Base-by-base conservation (phyloP, 2,329 filamentous ascomycete species). In the Blastomyces parvus region DNA sequence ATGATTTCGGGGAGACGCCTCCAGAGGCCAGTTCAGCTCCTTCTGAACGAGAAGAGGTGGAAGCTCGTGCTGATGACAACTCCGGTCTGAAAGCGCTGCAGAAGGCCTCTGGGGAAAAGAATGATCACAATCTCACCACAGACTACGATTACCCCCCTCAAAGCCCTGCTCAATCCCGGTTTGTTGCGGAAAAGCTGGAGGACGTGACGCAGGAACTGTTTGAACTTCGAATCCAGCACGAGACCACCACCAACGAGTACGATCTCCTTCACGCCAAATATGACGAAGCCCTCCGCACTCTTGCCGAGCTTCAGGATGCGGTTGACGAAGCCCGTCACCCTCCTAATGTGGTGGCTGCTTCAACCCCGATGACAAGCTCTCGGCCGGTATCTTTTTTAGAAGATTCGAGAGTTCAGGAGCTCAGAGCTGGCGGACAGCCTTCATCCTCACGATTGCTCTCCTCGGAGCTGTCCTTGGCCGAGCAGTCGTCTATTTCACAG, bases 151-250 rank as follows among this genome's bases (percentile, higher is more conserved):
- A 84, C 55, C 76, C 81, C 0, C 80, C 84, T 14, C 83, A 84
- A 66, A 94, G 85, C 72, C 87, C 89, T 17, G 89, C 90, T 0
- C 92, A 97, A 74, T 88, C 86, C 55, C 89, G 88, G 67, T 91
- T 91, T 70, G 89, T 97, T 61, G 88, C 89, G 7, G 93, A 97
- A 73, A 97, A 97, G 78, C 84, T 97, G 17, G 93, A 97, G 71
- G 88, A 83, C 48, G 88, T 97, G 50, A 94, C 89, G 0, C 91
- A 96, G 73, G 94, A 99, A 76, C 86, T 99, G 1, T 84, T 96
- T 63, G 90, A 94, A 69, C 84, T 99, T 60, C 88, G 90, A 19
- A 87, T 95, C 50, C 91, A 97, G 75, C 94, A 99, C 70, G 93
- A 97, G 74, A 81, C 83, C 9, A 93, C 91, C 0, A 73, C 96